These are phyloP conservation scores for Areca catechu DNA, from an alignment of 176 grass and related monocot species.

Conservation along the genomic window DNA sequence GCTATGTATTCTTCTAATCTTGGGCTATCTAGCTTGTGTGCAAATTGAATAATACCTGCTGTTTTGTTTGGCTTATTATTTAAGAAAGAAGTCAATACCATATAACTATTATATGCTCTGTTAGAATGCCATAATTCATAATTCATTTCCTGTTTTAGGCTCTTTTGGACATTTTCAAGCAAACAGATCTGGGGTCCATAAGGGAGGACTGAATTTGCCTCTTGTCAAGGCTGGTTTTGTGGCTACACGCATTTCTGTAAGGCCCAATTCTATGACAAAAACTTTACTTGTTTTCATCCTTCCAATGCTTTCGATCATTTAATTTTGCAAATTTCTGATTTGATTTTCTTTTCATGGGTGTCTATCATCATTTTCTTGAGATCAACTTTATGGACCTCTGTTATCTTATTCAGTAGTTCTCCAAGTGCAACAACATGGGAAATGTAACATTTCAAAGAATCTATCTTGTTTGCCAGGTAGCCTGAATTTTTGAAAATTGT, in stretches of 20 bases:
- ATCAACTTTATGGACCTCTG: too few relatives aligned
- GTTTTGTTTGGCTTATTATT: too few relatives aligned
- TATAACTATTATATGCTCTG: not conserved
- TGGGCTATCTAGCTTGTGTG: not conserved
- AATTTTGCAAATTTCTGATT: not conserved
- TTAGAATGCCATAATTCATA: not conserved
- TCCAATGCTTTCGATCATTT: constrained; percentile 8
- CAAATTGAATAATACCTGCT: too few relatives aligned
- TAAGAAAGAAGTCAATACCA: not conserved
- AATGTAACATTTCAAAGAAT: too few relatives aligned
- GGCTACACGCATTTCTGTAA: constrained; percentile 94
- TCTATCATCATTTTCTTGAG: too few relatives aligned
- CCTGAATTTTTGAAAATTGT: too few relatives aligned
- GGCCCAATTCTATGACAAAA: constrained; percentile 1
- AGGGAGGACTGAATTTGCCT: constrained; percentile 62
- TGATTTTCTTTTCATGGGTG: not conserved
- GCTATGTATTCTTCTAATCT: not conserved
- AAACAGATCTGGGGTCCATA: constrained; percentile 88
- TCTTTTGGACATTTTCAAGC: constrained; percentile 99
- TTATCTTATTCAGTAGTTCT: too few relatives aligned
- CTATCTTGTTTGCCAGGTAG: too few relatives aligned
- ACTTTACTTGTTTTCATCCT: not conserved
- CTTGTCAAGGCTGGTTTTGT: constrained; percentile 92
- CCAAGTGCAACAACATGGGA: too few relatives aligned
- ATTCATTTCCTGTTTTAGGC: constrained; percentile 29